Evolutionary conservation across 805 yeast genomes (phyloP).

Genomic region (Pichia insulana): DNA sequence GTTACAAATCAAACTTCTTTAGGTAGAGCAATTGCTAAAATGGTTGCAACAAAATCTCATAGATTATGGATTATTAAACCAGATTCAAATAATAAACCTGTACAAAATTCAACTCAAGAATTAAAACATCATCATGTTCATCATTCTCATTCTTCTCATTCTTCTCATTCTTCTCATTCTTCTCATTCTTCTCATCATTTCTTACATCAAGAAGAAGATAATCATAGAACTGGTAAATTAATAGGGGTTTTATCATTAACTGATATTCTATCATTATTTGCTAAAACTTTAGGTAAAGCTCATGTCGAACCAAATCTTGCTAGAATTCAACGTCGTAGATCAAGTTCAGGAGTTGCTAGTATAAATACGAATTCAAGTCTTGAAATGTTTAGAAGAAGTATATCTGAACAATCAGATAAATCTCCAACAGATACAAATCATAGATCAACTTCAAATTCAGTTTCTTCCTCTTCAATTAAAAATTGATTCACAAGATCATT

Average conservation of each 20-base stretch:
- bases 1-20: slow-evolving; percentile 72
- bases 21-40: slow-evolving; percentile 84
- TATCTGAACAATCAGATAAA: slow-evolving; percentile 12
- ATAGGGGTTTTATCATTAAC: slow-evolving; percentile 90
- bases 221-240: slow-evolving; percentile 65
- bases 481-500: too few species aligned
- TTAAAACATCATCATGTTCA: slow-evolving; percentile 5
- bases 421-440: neutral
- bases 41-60: slow-evolving; percentile 92
- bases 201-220: slow-evolving; percentile 21
- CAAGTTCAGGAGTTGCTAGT: slow-evolving; percentile 31
- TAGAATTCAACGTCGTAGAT: slow-evolving; percentile 78
- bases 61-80: slow-evolving; percentile 79
- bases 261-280: slow-evolving; percentile 76
- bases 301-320: slow-evolving; percentile 78
- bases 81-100: slow-evolving; percentile 13
- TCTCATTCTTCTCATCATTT: slow-evolving; percentile 5
- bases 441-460: neutral
- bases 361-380: slow-evolving; percentile 29
- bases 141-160: slow-evolving; percentile 1
- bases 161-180: neutral
- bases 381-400: slow-evolving; percentile 37
- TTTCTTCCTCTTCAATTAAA: neutral
- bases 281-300: slow-evolving; percentile 60
- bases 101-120: slow-evolving; percentile 12